Conservation (phyloP, 164 flowering plant genomes). For the Paratinospora sagittata region DNA sequence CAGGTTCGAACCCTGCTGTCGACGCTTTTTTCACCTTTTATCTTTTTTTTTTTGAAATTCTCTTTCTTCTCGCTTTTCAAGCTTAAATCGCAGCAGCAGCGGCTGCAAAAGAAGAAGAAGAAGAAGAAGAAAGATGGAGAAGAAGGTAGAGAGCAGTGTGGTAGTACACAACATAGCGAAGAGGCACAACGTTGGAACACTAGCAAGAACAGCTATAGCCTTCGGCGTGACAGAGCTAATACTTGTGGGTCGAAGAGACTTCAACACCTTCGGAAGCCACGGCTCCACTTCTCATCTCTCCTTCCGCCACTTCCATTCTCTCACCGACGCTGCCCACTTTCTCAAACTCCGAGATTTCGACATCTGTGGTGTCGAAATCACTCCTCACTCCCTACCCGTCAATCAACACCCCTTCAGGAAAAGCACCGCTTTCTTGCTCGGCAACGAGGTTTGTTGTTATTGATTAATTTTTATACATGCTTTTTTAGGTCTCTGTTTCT, state of each 20-base stretch:
- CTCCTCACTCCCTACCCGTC: conserved; percentile 68
- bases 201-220: conserved; percentile 93
- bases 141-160: conserved; percentile 50
- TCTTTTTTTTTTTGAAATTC: no score
- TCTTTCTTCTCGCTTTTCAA: not conserved
- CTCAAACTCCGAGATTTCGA: conserved; percentile 86
- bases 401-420: conserved; percentile 76
- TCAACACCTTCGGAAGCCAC: conserved; percentile 96
- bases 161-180: conserved; percentile 96
- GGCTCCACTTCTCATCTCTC: conserved; percentile 82
- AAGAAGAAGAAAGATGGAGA: not conserved
- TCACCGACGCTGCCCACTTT: conserved; percentile 59
- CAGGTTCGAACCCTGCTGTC: conserved; percentile 98
- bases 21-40: no score
- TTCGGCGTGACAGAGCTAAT: conserved; percentile 87
- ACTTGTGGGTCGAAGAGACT: conserved; percentile 87
- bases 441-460: conserved; percentile 81
- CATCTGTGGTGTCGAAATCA: conserved; percentile 94
- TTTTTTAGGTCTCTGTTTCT: no score
- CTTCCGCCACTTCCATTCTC: conserved; percentile 91
- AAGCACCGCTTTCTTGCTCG: conserved; percentile 87
- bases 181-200: conserved; percentile 90
- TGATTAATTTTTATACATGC: no score
- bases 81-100: no score
- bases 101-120: not conserved